Evolutionary conservation across 164 flowering plant species (phyloP).

Genomic region (Vitis rotundifolia): DNA sequence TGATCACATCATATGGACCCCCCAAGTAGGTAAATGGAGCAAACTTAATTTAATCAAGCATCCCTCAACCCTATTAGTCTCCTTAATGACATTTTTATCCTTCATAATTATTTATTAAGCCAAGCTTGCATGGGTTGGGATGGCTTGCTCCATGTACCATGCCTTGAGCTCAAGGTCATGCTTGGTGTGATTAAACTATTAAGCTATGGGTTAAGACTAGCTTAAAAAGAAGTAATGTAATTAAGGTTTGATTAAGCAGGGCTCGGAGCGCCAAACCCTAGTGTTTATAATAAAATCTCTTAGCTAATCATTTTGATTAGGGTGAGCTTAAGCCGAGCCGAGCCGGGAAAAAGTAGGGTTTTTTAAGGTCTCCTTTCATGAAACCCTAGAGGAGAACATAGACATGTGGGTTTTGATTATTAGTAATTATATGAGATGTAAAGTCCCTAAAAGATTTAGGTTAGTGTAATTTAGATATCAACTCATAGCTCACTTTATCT

Average conservation of each 20-base stretch:
- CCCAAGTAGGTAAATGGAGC: background rate
- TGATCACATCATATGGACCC: slow-evolving; percentile 19
- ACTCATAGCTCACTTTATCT: too few relatives aligned
- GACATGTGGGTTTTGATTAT: background rate
- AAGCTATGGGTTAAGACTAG: too few relatives aligned
- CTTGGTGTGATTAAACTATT: too few relatives aligned
- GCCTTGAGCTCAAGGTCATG: too few relatives aligned
- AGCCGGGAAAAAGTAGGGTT: background rate
- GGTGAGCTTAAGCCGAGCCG: too few relatives aligned
- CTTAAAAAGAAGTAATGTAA: too few relatives aligned
- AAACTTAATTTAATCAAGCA: background rate
- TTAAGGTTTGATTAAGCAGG: too few relatives aligned
- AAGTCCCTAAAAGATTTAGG: background rate
- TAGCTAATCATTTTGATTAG: too few relatives aligned
- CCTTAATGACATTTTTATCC: background rate
- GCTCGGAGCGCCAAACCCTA: too few relatives aligned
- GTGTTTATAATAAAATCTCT: too few relatives aligned
- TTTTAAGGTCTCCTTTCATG: background rate
- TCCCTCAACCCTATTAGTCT: background rate
- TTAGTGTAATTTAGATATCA: background rate
- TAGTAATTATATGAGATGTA: background rate
- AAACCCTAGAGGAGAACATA: background rate
- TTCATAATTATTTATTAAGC: background rate
- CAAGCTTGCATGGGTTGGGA: background rate
- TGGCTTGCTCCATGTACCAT: too few relatives aligned